A percentile compares a stretch with the other conserved stretches of the same genome.
Conservation (phyloP, 805 yeast species). For the Yamadazyma tumulicola region DNA sequence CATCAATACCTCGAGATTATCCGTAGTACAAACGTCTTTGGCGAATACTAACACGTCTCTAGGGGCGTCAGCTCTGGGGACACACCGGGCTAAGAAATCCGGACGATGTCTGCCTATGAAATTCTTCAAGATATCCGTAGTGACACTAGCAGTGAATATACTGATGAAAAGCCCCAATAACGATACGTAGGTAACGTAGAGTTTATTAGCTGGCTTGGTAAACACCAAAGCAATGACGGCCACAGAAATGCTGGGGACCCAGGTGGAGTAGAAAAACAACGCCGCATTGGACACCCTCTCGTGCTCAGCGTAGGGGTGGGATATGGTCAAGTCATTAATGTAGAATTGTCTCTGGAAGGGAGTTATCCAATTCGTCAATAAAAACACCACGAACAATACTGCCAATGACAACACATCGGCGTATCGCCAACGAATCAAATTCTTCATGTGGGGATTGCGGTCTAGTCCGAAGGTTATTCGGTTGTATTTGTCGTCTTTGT, state of each 20-base stretch:
- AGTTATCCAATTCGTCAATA: conserved; percentile 19
- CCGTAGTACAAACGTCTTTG: conserved; percentile 62
- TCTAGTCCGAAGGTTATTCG: conserved; percentile 27
- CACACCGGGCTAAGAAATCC: conserved; percentile 83
- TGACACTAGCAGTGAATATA: conserved; percentile 53
- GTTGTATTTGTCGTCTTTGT: conserved; percentile 19
- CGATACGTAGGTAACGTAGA: conserved; percentile 61
- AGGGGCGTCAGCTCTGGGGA: conserved; percentile 61
- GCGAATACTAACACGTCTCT: conserved; percentile 52
- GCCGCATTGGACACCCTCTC: conserved; percentile 65
- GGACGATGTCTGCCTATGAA: conserved; percentile 91
- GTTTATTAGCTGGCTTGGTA: conserved; percentile 50
- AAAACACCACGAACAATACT: conserved; percentile 20
- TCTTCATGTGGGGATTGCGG: conserved; percentile 10
- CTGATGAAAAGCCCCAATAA: conserved; percentile 63
- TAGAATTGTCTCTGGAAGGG: conserved; percentile 82
- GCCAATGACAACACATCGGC: conserved; percentile 19
- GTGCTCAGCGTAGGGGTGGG: conserved; percentile 74
- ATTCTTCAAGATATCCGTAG: conserved; percentile 74
- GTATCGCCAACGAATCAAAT: conserved; percentile 24
- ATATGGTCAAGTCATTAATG: conserved; percentile 69
- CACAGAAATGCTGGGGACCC: conserved; percentile 48
- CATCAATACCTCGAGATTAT: conserved; percentile 37
- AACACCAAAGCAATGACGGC: conserved; percentile 32
- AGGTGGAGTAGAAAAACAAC: conserved; percentile 51